Conservation (phyloP, 2,329 filamentous ascomycete genomes). For the Trichoderma lentiforme region DNA sequence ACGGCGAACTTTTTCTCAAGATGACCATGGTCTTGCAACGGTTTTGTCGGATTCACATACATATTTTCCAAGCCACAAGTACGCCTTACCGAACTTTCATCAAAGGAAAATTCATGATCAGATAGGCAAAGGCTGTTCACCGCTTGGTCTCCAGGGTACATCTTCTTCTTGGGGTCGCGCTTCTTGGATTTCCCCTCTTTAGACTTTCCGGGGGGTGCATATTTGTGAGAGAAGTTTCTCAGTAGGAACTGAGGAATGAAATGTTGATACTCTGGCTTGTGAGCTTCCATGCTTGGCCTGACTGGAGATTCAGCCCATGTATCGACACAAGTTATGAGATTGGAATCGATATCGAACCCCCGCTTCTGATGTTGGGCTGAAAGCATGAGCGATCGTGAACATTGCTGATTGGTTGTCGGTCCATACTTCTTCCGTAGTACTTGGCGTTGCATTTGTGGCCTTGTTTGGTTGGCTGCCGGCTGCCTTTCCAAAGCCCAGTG, state of each 20-base stretch:
- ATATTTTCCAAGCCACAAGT: neutral
- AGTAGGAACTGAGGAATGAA: constrained; percentile 13
- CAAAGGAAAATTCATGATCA: neutral
- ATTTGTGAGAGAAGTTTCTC: constrained; percentile 1
- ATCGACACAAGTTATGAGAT: neutral
- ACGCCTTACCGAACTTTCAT: neutral
- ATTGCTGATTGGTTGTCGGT: neutral
- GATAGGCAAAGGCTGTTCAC: neutral
- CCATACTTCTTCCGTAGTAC: neutral
- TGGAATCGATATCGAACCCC: neutral
- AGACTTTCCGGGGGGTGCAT: neutral
- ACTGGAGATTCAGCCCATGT: neutral
- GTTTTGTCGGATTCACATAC: neutral
- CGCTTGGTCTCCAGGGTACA: neutral
- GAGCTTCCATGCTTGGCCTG: neutral
- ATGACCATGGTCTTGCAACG: neutral
- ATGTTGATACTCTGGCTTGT: constrained; percentile 7
- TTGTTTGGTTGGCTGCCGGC: neutral
- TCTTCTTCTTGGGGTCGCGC: neutral
- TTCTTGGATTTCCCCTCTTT: neutral
- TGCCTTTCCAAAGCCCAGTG: neutral
- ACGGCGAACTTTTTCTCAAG: neutral
- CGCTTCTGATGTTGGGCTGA: neutral
- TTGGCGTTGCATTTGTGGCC: neutral
- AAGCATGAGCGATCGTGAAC: neutral